A percentile compares a stretch with the other conserved stretches of the same genome.
Evolutionary conservation across 2,329 filamentous ascomycete genomes (phyloP).

Genomic region (Pseudocercospora ulei): DNA sequence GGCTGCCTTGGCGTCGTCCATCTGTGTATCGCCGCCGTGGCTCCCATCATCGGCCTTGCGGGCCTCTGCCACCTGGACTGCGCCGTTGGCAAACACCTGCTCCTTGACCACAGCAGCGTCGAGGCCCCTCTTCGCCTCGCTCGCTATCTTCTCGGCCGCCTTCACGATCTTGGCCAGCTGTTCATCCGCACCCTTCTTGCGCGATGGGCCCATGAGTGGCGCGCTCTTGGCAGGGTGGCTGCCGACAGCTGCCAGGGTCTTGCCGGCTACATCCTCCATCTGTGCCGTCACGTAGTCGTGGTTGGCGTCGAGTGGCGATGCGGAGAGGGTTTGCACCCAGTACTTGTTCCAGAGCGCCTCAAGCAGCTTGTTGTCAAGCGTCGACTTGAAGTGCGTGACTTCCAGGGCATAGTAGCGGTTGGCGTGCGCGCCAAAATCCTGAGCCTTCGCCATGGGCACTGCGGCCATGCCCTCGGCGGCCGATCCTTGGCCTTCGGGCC

Average conservation of each 20-base stretch:
- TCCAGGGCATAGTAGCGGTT: constrained; percentile 84
- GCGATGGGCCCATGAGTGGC: constrained; percentile 23
- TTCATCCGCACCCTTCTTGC: constrained; percentile 37
- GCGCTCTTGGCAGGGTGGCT: constrained; percentile 19
- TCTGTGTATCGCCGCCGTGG: constrained; percentile 29
- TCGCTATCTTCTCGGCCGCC: constrained; percentile 53
- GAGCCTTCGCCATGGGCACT: constrained; percentile 85
- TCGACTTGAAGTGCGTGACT: constrained; percentile 89
- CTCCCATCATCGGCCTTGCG: constrained; percentile 19
- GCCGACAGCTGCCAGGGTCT: constrained; percentile 47
- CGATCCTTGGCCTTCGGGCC: constrained; percentile 39
- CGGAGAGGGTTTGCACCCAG: constrained; percentile 91
- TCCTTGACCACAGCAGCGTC: constrained; percentile 55
- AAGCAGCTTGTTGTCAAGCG: constrained; percentile 74
- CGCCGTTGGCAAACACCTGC: constrained; percentile 45
- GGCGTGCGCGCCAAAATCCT: constrained; percentile 89
- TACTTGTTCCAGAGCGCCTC: constrained; percentile 97
- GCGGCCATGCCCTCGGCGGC: constrained; percentile 55
- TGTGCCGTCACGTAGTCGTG: constrained; percentile 89
- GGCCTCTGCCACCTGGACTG: constrained; percentile 14
- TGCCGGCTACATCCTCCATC: constrained; percentile 75
- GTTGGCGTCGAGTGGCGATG: constrained; percentile 81
- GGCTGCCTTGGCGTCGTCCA: constrained; percentile 25
- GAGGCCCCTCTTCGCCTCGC: constrained; percentile 54
- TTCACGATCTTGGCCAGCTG: constrained; percentile 52